Evolutionary conservation across 2,329 filamentous ascomycete species (phyloP).

Genomic region (Epichloe sibirici): DNA sequence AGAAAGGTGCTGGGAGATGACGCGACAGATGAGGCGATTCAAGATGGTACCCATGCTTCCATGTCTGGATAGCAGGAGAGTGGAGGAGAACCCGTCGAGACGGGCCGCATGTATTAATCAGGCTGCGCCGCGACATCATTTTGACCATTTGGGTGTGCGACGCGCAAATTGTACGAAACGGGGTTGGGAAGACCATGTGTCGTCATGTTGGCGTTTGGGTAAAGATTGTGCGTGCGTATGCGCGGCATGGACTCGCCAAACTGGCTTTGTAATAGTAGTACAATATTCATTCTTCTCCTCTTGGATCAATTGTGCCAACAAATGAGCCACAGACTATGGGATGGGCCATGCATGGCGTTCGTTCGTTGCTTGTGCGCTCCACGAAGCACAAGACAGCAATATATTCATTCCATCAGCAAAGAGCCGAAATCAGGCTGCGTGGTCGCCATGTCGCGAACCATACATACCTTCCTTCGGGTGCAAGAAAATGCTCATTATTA

Average conservation of each 20-base stretch:
- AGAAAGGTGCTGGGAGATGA: slow-evolving; percentile 7
- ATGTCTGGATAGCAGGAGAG: slow-evolving; percentile 5
- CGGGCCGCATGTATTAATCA: neutral
- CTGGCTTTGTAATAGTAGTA: no score
- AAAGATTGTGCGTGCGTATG: neutral
- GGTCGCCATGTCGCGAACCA: no score
- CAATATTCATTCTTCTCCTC: no score
- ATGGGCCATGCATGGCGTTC: no score
- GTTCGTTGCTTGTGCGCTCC: no score
- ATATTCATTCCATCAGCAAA: no score
- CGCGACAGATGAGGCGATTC: slow-evolving; percentile 8
- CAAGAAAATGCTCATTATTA: no score
- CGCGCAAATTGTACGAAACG: neutral
- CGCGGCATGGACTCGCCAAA: neutral
- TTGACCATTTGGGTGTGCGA: neutral
- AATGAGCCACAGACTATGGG: no score
- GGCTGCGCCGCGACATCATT: neutral
- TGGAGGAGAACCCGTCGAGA: neutral
- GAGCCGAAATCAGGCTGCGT: no score
- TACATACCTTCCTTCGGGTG: no score
- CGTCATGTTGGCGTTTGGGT: neutral
- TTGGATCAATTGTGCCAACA: no score
- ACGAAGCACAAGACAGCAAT: no score
- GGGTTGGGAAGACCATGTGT: neutral
- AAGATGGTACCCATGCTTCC: slow-evolving; percentile 10